Base-by-base conservation (phyloP, 1,139 yeast genomes). In the Pichia sp. region DNA sequence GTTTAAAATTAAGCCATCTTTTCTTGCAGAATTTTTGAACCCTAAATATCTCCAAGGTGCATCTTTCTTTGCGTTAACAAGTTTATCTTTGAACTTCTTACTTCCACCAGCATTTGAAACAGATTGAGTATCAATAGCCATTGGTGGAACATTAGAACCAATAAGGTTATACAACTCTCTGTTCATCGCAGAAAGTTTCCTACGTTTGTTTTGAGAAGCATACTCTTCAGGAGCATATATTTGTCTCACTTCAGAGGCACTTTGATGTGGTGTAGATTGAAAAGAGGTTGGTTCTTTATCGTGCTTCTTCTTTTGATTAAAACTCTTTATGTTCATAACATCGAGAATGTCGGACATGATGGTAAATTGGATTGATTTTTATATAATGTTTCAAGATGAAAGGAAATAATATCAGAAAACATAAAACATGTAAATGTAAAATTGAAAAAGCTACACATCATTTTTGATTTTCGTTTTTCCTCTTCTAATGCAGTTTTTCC, bases 141-240 rank as follows among this genome's bases (percentile, higher is more conserved):
- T 81, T 1, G 99, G 95, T 0, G 99, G 97, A 2, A 96, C 83
- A 67, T 89, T 90, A 43, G 95, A 93, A 2, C 99, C 99, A 43
- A 95, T 73, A 54, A 95, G 74, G 60, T 86, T 87, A 68, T 86
- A 91, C 51, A 93, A 73, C 67, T 93, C 99, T 59, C 99, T 77
- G 57, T 89, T 95, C 82, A 93, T 86, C 25, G 96, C 96, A 19
- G 88, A 63, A 19, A 60, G 54, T 50, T 63, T 65, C 33, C 60
- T 59, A 55, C 59, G 61, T 51, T 66, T 63, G 27, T 56, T 53
- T 18, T 47, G 47, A 11, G 58, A 52, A 7, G 60, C 59, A 50
- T 49, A 55, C 16, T 56, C 57, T 25, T 57, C 60, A 25, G 58
- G 48, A 29, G 51, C 41, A 39, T 56, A 56, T 2, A 49, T 34